These are phyloP conservation scores for Beauveria caledonica DNA, from an alignment of 2,329 filamentous ascomycete species.

Conservation along the genomic window DNA sequence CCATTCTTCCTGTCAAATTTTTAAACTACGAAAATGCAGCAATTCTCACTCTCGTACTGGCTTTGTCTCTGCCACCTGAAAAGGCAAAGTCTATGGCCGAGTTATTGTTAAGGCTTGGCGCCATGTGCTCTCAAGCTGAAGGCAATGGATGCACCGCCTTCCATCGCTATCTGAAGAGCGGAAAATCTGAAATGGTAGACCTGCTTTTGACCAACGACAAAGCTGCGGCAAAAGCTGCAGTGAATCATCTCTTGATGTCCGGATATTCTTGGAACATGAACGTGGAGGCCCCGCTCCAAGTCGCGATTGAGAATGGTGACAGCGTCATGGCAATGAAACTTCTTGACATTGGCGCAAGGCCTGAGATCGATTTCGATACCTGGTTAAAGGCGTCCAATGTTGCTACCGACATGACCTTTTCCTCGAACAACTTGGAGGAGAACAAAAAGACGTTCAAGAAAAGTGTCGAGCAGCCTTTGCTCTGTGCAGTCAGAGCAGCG, in stretches of 20 bases:
- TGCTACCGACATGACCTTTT: slow-evolving; percentile 26
- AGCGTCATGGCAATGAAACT: slow-evolving; percentile 48
- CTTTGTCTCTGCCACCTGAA: slow-evolving; percentile 53
- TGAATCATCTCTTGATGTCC: slow-evolving; percentile 54
- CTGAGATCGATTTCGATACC: slow-evolving; percentile 52
- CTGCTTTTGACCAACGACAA: slow-evolving; percentile 47
- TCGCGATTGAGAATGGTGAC: slow-evolving; percentile 49
- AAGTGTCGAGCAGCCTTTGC: slow-evolving; percentile 54
- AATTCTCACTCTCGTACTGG: slow-evolving; percentile 63
- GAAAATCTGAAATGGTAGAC: slow-evolving; percentile 40
- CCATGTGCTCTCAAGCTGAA: slow-evolving; percentile 66
- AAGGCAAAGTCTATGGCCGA: slow-evolving; percentile 57
- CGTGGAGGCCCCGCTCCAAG: slow-evolving; percentile 44
- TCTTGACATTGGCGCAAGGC: slow-evolving; percentile 53
- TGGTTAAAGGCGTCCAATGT: slow-evolving; percentile 53
- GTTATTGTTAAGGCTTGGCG: slow-evolving; percentile 60
- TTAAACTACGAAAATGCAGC: slow-evolving; percentile 44
- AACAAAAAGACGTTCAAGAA: slow-evolving; percentile 42
- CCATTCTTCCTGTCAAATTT: slow-evolving; percentile 66
- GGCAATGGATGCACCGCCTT: slow-evolving; percentile 55
- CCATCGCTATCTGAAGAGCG: slow-evolving; percentile 51
- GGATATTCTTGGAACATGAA: slow-evolving; percentile 25
- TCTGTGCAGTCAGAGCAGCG: slow-evolving; percentile 46
- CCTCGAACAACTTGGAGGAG: slow-evolving; percentile 31
- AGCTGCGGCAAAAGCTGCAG: slow-evolving; percentile 50